phyloP scores from a whole-genome alignment of 1,139 yeast species.

The Neolecta irregularis region DNA sequence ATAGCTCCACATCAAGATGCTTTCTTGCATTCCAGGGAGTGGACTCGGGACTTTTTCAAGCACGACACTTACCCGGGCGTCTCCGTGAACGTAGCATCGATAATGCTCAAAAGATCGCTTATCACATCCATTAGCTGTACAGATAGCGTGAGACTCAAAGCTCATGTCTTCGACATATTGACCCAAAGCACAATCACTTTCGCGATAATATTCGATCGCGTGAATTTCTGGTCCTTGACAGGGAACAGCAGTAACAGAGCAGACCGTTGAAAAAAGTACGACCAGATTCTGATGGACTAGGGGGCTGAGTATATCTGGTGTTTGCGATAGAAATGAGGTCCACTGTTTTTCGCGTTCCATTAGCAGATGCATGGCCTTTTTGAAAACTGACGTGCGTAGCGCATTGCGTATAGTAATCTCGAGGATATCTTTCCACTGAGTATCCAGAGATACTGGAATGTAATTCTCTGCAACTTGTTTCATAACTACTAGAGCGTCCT shows the following conservation, averaged over 20 bases:
- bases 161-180: conserved; percentile 72
- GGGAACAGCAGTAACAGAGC: conserved; percentile 74
- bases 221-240: conserved; percentile 80
- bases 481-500: conserved; percentile 2
- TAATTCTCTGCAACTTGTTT: background rate
- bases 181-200: conserved; percentile 79
- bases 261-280: conserved; percentile 66
- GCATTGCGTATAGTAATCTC: background rate
- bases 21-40: conserved; percentile 46
- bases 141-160: conserved; percentile 46
- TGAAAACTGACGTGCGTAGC: conserved; percentile 4
- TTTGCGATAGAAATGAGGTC: conserved; percentile 40
- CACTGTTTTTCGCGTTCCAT: conserved; percentile 32
- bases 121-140: conserved; percentile 65
- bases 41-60: conserved; percentile 46
- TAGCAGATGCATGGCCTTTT: conserved; percentile 1
- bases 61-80: conserved; percentile 63
- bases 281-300: conserved; percentile 65
- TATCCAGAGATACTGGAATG: no score
- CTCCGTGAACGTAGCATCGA: conserved; percentile 77
- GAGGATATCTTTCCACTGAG: conserved; percentile 2
- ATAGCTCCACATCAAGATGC: conserved; percentile 82
- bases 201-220: conserved; percentile 76
- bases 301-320: conserved; percentile 43
- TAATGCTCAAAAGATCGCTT: conserved; percentile 58